Percentiles rank a stretch among this genome's conserved stretches.
Evolutionary conservation across 2,329 filamentous ascomycete species (phyloP).

Genomic region (Graphilbum sp.): DNA sequence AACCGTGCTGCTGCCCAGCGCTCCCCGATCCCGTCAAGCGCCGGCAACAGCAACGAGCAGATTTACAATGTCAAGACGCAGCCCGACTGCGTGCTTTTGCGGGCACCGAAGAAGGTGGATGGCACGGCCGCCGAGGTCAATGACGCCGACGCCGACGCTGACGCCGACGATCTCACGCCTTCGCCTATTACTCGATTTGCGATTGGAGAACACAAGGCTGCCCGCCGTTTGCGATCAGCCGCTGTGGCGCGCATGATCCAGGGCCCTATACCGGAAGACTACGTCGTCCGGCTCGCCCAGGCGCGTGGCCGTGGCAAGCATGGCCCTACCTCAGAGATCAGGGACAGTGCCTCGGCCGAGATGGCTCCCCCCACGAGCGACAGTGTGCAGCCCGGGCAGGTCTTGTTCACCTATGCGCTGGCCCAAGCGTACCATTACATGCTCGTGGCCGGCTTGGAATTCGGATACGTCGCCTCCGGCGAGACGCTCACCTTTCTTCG

Average conservation of each 20-base stretch:
- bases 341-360: not conserved
- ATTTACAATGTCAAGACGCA: no score
- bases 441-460: constrained; percentile 1
- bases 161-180: no score
- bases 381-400: not conserved
- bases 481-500: not conserved
- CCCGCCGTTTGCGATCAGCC: not conserved
- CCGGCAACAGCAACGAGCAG: no score
- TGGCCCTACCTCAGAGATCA: no score
- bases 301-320: no score
- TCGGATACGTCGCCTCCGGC: constrained; percentile 1
- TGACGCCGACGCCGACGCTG: no score
- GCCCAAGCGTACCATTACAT: constrained; percentile 1
- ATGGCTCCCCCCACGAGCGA: not conserved
- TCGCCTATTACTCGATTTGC: not conserved
- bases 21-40: no score
- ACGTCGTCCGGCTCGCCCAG: not conserved
- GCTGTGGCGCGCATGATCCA: not conserved
- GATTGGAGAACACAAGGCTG: not conserved
- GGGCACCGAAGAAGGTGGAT: no score
- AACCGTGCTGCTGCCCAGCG: not conserved
- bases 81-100: no score
- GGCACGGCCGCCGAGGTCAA: no score
- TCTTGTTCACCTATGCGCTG: not conserved
- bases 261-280: not conserved